Percentiles rank a stretch among this genome's conserved stretches.
Evolutionary conservation across 2,329 filamentous ascomycete species (phyloP).

Genomic region (Nigrospora sphaerica): DNA sequence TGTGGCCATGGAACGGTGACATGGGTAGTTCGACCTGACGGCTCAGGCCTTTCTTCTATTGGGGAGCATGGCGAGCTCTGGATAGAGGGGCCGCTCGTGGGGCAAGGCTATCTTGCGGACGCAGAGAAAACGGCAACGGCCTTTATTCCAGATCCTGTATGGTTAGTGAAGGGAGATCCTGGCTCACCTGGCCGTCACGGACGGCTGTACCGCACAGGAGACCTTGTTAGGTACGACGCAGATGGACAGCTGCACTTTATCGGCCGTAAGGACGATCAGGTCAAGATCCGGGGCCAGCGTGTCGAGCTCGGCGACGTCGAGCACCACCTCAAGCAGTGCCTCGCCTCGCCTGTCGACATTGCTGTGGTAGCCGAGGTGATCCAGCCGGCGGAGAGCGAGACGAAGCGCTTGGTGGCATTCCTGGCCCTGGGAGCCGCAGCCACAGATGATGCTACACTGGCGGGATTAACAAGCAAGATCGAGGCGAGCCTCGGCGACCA

Average conservation of each 20-base stretch:
- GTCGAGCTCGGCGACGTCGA: background rate
- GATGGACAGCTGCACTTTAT: background rate
- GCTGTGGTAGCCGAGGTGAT: background rate
- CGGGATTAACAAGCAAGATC: too few species aligned
- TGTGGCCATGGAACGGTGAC: background rate
- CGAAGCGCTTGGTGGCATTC: background rate
- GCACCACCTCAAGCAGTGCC: too few species aligned
- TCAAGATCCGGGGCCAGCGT: background rate
- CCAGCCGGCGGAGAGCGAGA: too few species aligned
- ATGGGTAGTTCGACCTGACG: background rate
- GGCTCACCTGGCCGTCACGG: background rate
- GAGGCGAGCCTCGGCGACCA: too few species aligned
- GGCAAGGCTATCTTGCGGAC: conserved; percentile 4
- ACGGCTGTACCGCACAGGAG: background rate
- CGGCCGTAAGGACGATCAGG: background rate
- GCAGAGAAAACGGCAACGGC: too few species aligned
- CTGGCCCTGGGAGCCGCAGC: background rate
- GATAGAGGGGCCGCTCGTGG: conserved; percentile 4
- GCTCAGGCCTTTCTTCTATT: background rate
- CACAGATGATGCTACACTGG: too few species aligned
- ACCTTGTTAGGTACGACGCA: background rate
- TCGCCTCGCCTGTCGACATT: background rate
- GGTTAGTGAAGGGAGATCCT: too few species aligned
- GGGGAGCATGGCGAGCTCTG: conserved; percentile 2
- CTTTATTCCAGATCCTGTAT: too few species aligned